Base-by-base conservation (phyloP, 768 basidiomycete genomes). In the Boletus subparvulus region DNA sequence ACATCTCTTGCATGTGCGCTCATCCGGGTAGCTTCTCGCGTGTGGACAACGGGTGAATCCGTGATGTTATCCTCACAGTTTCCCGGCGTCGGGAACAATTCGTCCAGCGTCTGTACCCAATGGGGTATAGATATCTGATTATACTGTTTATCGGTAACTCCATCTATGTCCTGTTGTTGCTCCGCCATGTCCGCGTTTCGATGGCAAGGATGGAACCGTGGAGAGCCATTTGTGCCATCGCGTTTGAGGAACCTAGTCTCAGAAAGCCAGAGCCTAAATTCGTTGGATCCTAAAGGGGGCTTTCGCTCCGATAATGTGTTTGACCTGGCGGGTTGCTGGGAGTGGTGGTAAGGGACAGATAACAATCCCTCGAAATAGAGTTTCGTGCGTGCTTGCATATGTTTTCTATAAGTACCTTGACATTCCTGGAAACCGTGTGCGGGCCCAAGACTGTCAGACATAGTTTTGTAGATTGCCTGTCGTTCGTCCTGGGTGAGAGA, bases 351-450 rank as follows among this genome's bases (percentile, higher is more conserved):
- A 55, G 63, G 59, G 16, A 45, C 56, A 24, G 63, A 61, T 45
- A 69, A 55, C 44, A 81, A 67, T 12, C 74, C 74, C 52, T 83
- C 77, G 56, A 76, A 83, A 66, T 80, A 83, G 32, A 75, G 69
- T 54, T 74, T 74, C 24, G 73, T 70, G 60, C 75, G 78, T 49
- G 78, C 74, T 51, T 78, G 72, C 83, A 83, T 84, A 61, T 78
- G 75, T 47, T 73, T 69, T 56, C 73, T 74, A 65, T 86, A 85
- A 10, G 79, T 77, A 21, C 81, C 82, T 55, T 78, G 74, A 43
- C 73, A 75, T 64, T 85, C 82, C 57, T 79, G 75, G 42, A 83
- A 73, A 41, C 78, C 78, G 33, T 65, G 54, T 19, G 77, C 72
- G 54, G 76, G 75, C 14, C 78, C 79, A 48, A 86, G 75, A 43